Conservation (phyloP, 805 yeast genomes). For the Kuraishia borneana region DNA sequence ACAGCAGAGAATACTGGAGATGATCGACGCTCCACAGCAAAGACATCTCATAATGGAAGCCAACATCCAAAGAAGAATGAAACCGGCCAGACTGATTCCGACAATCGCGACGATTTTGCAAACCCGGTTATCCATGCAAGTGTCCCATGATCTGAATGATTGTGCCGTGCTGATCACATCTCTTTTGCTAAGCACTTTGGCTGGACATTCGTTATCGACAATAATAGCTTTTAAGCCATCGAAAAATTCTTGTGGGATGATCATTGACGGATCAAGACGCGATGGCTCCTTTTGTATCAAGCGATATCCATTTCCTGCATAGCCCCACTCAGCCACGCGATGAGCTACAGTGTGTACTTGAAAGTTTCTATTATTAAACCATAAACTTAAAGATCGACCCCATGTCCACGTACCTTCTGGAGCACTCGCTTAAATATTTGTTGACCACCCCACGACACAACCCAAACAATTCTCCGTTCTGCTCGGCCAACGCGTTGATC, state of each 20-base stretch:
- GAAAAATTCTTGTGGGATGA: neutral
- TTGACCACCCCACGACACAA: conserved; percentile 47
- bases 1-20: conserved; percentile 45
- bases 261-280: too few species aligned
- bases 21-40: conserved; percentile 44
- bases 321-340: too few species aligned
- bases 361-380: too few species aligned
- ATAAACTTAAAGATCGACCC: conserved; percentile 62
- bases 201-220: neutral
- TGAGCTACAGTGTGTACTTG: too few species aligned
- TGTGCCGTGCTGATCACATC: conserved; percentile 1
- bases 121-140: conserved; percentile 67
- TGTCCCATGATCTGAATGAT: conserved; percentile 52
- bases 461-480: conserved; percentile 54
- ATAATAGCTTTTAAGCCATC: neutral
- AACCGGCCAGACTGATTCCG: conserved; percentile 47
- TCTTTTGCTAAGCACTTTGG: neutral
- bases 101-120: conserved; percentile 74
- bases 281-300: too few species aligned
- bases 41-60: conserved; percentile 43
- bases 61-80: conserved; percentile 46
- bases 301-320: too few species aligned
- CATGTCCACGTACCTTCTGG: conserved; percentile 84
- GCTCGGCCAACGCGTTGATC: conserved; percentile 66
- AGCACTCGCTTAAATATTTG: conserved; percentile 70